A percentile compares a stretch with the other conserved stretches of the same genome.
Evolutionary conservation across 306 rosid species (phyloP).

Genomic region (Lagenaria siceraria): DNA sequence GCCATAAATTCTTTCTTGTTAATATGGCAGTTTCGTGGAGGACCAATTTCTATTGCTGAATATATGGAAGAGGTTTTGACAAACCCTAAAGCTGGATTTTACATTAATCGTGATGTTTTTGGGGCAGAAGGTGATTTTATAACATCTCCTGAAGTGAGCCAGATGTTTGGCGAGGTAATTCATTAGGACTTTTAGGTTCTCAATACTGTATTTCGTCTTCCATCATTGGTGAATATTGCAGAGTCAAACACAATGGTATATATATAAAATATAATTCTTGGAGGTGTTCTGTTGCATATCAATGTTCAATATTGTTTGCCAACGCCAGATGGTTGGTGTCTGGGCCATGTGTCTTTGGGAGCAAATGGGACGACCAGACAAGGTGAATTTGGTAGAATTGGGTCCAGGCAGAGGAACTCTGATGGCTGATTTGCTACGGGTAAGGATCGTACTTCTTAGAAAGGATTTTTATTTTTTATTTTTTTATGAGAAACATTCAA

Average conservation of each 20-base stretch:
- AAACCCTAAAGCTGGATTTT: constrained; percentile 85
- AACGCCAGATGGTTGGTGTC: constrained; percentile 71
- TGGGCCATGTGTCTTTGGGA: constrained; percentile 98
- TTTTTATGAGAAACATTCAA: too few species aligned
- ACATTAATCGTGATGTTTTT: constrained; percentile 87
- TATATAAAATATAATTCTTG: background rate
- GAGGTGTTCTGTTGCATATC: background rate
- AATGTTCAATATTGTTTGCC: constrained; percentile 13
- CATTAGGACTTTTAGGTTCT: background rate
- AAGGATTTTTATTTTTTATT: background rate
- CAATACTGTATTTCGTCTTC: background rate
- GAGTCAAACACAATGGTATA: background rate
- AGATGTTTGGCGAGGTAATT: constrained; percentile 87
- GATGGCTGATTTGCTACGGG: constrained; percentile 84
- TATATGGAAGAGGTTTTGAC: constrained; percentile 96
- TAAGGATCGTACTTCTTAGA: constrained; percentile 13
- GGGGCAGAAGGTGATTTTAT: constrained; percentile 89
- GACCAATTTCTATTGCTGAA: constrained; percentile 91
- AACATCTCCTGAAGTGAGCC: constrained; percentile 97
- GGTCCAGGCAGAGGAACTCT: constrained; percentile 98
- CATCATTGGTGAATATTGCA: constrained; percentile 2
- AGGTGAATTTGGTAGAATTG: constrained; percentile 63
- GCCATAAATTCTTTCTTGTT: background rate
- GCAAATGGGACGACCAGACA: constrained; percentile 87
- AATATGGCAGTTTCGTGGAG: constrained; percentile 82